These are phyloP conservation scores for Catharanthus roseus DNA, from an alignment of 257 asterid species.

Conservation along the genomic window DNA sequence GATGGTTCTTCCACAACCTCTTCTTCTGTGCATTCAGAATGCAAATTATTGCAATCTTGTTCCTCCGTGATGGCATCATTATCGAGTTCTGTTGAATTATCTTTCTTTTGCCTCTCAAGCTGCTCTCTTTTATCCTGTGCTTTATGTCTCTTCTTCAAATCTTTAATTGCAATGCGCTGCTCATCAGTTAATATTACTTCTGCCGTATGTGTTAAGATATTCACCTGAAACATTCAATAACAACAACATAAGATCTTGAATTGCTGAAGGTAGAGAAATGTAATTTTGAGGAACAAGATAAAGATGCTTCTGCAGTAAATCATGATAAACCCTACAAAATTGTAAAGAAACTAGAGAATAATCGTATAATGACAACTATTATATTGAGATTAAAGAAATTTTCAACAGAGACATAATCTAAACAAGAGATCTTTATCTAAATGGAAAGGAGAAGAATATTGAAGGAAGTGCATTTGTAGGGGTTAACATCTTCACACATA, in stretches of 20 bases:
- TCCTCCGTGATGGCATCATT: neutral
- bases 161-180: constrained; percentile 51
- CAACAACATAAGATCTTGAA: constrained; percentile 1
- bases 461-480: neutral
- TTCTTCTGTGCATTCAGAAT: constrained; percentile 2
- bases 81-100: neutral
- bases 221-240: constrained; percentile 55
- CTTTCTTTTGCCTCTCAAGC: constrained; percentile 15
- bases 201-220: constrained; percentile 81
- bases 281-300: neutral
- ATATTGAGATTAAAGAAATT: neutral
- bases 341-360: neutral
- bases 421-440: neutral
- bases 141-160: constrained; percentile 59
- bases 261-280: neutral
- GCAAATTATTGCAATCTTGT: neutral
- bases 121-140: constrained; percentile 66
- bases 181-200: constrained; percentile 50
- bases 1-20: neutral
- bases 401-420: neutral
- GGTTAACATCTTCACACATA: constrained; percentile 22
- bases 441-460: neutral
- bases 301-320: neutral
- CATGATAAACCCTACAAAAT: neutral
- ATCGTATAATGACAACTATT: neutral